Base-by-base conservation (phyloP, 768 basidiomycete species). In the Rhizopogon vulgaris region DNA sequence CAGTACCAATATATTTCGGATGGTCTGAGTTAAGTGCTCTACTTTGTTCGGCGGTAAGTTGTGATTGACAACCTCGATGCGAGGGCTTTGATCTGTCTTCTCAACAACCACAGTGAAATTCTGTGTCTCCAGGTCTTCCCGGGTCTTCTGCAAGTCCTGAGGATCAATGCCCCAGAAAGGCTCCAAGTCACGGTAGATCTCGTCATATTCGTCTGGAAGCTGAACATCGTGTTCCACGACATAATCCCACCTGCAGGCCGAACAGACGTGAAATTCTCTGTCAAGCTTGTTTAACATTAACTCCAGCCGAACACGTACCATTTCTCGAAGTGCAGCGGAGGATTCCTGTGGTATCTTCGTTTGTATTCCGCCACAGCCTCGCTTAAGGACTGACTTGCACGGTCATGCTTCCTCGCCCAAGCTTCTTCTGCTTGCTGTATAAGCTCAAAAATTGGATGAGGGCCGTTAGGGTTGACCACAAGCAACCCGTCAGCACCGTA, bases 161-260 rank as follows among this genome's bases (percentile, higher is more conserved):
- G 71, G 71, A 32, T 63, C 56, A 41, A 76, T 57, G 0, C 68
- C 74, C 63, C 65, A 71, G 57, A 64, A 73, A 0, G 69, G 68
- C 18, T 68, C 64, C 8, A 76, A 52, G 46, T 74, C 66, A 6
- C 60, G 55, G 49, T 64, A 58, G 47, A 77, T 76, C 52, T 74
- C 73, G 58, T 77, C 75, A 43, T 78, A 77, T 50, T 77, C 75
- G 55, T 77, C 77, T 14, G 69, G 71, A 1, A 77, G 63, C 38
- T 67, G 70, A 1, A 77, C 67, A 22, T 67, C 54, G 53, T 78
- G 56, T 46, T 57, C 56, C n/a, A 65, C 61, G 6, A 71, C 71
- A 51, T 73, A 78, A n/a, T 64, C 55, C 75, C 74, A 77, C 74
- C 73, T 68, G 12, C 12, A 18, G 15, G 17, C 1, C 24, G 34